phyloP scores from a whole-genome alignment of 805 yeast species.

The Spathaspora arborariae region DNA sequence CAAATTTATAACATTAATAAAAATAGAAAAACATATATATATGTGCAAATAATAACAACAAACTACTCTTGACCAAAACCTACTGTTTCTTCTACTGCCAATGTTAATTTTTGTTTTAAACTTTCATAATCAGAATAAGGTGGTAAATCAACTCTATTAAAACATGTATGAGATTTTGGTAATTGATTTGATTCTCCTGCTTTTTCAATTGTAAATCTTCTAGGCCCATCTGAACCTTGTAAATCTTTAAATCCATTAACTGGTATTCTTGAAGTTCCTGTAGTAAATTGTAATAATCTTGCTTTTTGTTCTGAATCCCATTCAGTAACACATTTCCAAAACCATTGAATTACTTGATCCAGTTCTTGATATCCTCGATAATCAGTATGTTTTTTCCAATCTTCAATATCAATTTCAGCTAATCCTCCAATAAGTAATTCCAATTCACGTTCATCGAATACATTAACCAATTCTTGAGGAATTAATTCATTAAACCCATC shows the following conservation, averaged over 20 bases:
- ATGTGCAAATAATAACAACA: background rate
- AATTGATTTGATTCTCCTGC: conserved; percentile 90
- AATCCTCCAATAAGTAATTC: conserved; percentile 97
- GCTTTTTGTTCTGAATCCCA: conserved; percentile 98
- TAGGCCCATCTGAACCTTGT: conserved; percentile 99
- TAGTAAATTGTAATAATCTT: conserved; percentile 90
- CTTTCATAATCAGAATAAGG: conserved; percentile 83
- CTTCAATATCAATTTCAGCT: conserved; percentile 96
- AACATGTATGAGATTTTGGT: conserved; percentile 98
- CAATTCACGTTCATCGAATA: conserved; percentile 95
- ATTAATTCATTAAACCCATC: conserved; percentile 96
- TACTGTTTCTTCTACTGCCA: conserved; percentile 98
- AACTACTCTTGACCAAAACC: conserved; percentile 95
- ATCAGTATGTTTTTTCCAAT: conserved; percentile 99
- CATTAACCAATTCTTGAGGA: conserved; percentile 94
- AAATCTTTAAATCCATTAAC: conserved; percentile 98
- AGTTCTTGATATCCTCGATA: conserved; percentile 96
- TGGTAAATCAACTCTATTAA: conserved; percentile 97
- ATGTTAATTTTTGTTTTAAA: conserved; percentile 81
- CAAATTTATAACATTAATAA: background rate
- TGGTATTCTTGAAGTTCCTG: conserved; percentile 98
- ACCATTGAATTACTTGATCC: conserved; percentile 97
- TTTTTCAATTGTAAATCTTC: conserved; percentile 97
- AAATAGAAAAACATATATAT: background rate
- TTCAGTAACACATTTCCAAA: conserved; percentile 89